These are phyloP conservation scores for Zanthoxylum bungeanum DNA, from an alignment of 345 rosid species.

Conservation along the genomic window DNA sequence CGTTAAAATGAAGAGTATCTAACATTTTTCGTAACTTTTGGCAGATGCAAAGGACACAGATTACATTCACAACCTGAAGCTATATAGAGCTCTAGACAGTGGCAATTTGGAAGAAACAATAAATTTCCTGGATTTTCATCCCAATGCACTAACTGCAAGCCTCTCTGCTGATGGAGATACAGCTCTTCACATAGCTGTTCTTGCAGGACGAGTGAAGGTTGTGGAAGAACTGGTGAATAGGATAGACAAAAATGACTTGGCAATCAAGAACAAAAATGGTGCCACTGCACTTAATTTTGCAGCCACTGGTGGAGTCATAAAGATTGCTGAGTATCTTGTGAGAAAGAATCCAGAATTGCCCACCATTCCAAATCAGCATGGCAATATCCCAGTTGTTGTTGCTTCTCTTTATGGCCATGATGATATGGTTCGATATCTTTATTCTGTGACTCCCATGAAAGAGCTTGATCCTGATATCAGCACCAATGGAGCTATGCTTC, in stretches of 20 bases:
- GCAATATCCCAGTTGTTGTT: constrained; percentile 55
- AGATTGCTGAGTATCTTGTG: constrained; percentile 56
- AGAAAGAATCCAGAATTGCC: constrained; percentile 36
- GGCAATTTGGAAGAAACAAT: constrained; percentile 52
- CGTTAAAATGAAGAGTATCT: too few relatives aligned
- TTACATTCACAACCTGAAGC: constrained; percentile 29
- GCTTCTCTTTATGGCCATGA: constrained; percentile 70
- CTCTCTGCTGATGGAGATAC: constrained; percentile 45
- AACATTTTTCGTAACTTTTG: too few relatives aligned
- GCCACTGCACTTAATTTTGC: constrained; percentile 70
- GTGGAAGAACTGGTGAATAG: constrained; percentile 45
- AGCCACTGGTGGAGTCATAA: constrained; percentile 61
- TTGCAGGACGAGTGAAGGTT: constrained; percentile 57
- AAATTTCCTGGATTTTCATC: constrained; percentile 35
- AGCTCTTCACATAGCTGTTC: constrained; percentile 60
- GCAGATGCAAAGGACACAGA: constrained; percentile 12
- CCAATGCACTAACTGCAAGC: constrained; percentile 36
- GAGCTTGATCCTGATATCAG: constrained; percentile 41
- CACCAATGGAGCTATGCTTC: constrained; percentile 41
- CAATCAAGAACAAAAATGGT: constrained; percentile 31
- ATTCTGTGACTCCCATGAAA: constrained; percentile 35
- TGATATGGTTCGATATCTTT: constrained; percentile 54
- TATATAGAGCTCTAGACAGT: constrained; percentile 55
- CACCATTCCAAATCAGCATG: constrained; percentile 33
- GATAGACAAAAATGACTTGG: constrained; percentile 22